phyloP scores from a whole-genome alignment of 352 stramenopile genomes.

The Globisporangium spinosum region DNA sequence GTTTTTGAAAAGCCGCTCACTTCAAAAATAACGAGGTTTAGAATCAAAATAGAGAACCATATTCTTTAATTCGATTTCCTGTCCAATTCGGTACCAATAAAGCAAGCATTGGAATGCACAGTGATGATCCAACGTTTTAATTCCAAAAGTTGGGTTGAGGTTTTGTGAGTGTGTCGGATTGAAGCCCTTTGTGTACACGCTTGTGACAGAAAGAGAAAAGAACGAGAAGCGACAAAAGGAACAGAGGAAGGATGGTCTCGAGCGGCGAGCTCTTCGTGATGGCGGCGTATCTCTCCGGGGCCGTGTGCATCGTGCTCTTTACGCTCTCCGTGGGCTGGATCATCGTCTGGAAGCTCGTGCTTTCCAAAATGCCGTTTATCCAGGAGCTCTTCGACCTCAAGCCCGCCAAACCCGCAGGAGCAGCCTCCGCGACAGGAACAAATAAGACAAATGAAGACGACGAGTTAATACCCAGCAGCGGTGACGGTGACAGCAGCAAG shows the following conservation, averaged over 20 bases:
- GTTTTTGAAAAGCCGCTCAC: not conserved
- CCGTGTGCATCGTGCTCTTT: conserved; percentile 80
- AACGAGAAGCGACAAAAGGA: not conserved
- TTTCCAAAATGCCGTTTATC: conserved; percentile 81
- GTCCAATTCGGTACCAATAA: not conserved
- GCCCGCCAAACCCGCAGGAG: conserved; percentile 35
- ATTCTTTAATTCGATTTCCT: not conserved
- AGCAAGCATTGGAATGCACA: not conserved
- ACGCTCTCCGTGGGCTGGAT: conserved; percentile 73
- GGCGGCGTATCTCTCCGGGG: conserved; percentile 65
- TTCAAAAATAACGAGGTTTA: not conserved
- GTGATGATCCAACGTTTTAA: not conserved
- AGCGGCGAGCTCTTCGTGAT: conserved; percentile 51
- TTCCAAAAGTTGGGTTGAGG: not conserved
- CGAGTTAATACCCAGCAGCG: conserved; percentile 7
- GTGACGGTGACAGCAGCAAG: not conserved
- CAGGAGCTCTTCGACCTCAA: conserved; percentile 85
- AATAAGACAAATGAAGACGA: conserved; percentile 9
- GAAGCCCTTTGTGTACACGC: not conserved
- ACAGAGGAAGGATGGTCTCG: not conserved
- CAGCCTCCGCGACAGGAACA: conserved; percentile 1
- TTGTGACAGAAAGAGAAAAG: not conserved
- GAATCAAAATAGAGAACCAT: not conserved
- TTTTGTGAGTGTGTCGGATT: not conserved
- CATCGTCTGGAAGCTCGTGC: conserved; percentile 82